Percentiles rank a stretch among this genome's conserved stretches.
Evolutionary conservation across 768 basidiomycete genomes (phyloP).

Genomic region (Boletus subparvulus): DNA sequence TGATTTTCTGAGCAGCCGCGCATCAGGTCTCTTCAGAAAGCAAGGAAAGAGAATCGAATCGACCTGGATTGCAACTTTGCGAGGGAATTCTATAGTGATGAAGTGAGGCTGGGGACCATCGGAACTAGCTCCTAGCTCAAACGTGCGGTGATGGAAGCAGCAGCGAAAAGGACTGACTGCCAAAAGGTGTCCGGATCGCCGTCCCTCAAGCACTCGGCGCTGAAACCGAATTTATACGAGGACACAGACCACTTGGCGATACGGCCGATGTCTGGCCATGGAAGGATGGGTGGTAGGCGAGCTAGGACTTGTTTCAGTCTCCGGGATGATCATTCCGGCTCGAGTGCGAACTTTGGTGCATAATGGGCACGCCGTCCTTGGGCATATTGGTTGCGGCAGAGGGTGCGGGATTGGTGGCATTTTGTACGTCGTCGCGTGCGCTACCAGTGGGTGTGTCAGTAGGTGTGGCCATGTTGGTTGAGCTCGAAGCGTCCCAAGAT

Average conservation of each 20-base stretch:
- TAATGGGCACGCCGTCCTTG: conserved; percentile 38
- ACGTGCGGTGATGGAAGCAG: not conserved
- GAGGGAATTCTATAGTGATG: conserved; percentile 90
- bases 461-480: conserved; percentile 12
- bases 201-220: conserved; percentile 88
- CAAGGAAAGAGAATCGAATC: not conserved
- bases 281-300: conserved; percentile 51
- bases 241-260: conserved; percentile 96
- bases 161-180: conserved; percentile 67
- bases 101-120: conserved; percentile 98
- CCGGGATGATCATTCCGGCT: not conserved
- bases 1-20: conserved; percentile 64
- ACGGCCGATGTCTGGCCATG: conserved; percentile 82
- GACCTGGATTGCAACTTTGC: conserved; percentile 87
- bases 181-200: conserved; percentile 92
- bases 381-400: conserved; percentile 18
- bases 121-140: conserved; percentile 45
- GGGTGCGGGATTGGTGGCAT: conserved; percentile 11
- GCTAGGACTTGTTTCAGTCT: conserved; percentile 15
- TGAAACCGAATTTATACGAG: conserved; percentile 94
- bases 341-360: conserved; percentile 36
- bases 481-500: not conserved
- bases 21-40: not conserved
- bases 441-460: not conserved
- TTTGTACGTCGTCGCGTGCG: conserved; percentile 15